Percentiles rank a stretch among this genome's conserved stretches.
Evolutionary conservation across 176 grass and related monocot species (phyloP).

Genomic region (Secale cereale): DNA sequence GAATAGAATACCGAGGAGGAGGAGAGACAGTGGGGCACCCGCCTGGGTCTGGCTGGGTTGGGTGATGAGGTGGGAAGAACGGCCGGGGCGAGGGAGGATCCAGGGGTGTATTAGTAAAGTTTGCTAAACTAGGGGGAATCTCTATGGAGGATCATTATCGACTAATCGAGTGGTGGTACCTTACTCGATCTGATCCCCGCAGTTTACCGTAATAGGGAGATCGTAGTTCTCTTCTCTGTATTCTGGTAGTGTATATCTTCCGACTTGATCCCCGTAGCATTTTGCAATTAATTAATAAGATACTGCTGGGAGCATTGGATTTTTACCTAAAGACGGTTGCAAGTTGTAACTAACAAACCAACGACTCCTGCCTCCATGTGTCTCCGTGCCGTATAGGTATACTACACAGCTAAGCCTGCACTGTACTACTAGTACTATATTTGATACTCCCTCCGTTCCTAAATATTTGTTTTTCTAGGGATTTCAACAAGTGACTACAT

Average conservation of each 20-base stretch:
- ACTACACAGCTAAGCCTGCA: too few species aligned
- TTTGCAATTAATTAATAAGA: background rate
- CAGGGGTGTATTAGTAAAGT: background rate
- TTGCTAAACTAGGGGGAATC: background rate
- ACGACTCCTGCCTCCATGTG: background rate
- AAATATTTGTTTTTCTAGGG: too few species aligned
- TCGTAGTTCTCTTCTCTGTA: too few species aligned
- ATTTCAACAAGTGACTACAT: too few species aligned
- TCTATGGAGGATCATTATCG: background rate
- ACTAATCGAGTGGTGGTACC: background rate
- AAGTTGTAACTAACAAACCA: background rate
- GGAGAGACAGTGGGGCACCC: background rate
- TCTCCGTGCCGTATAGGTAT: background rate
- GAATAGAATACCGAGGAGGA: slow-evolving; percentile 27
- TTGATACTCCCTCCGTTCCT: too few species aligned
- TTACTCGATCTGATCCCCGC: background rate
- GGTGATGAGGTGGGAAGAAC: background rate
- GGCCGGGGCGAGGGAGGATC: background rate
- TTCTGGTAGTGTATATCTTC: background rate
- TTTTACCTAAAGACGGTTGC: background rate
- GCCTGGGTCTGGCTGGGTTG: background rate
- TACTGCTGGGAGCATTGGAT: background rate
- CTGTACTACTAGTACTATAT: too few species aligned
- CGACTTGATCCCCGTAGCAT: background rate
- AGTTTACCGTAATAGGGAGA: background rate